Conservation (phyloP, 2,329 filamentous ascomycete species). For the Alternaria atra region DNA sequence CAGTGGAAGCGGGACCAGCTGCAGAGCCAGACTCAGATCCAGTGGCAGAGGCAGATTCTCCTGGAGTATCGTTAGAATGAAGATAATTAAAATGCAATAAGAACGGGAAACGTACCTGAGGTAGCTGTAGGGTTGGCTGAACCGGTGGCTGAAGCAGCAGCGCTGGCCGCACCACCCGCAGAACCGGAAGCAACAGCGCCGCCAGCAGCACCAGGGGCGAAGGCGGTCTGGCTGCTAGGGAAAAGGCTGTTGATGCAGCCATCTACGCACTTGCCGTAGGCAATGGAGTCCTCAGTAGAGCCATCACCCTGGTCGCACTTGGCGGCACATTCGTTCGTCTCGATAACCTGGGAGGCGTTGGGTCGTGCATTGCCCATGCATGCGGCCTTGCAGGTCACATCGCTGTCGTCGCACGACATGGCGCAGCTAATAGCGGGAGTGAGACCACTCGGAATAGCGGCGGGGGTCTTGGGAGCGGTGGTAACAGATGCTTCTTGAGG, state of each 20-base stretch:
- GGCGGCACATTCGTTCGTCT: constrained; percentile 62
- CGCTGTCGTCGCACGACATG: constrained; percentile 51
- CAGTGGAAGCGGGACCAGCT: constrained; percentile 33
- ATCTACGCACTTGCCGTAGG: constrained; percentile 60
- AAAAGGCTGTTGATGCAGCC: constrained; percentile 61
- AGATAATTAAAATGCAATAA: neutral
- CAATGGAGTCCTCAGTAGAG: constrained; percentile 54
- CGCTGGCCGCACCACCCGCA: constrained; percentile 33
- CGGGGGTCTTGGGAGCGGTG: constrained; percentile 47
- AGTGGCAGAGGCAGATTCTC: constrained; percentile 20
- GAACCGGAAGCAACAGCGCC: constrained; percentile 32
- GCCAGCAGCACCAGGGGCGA: constrained; percentile 32
- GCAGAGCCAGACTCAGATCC: constrained; percentile 36
- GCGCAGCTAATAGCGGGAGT: constrained; percentile 46
- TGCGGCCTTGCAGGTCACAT: constrained; percentile 62
- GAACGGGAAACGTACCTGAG: constrained; percentile 8
- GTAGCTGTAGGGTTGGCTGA: constrained; percentile 3
- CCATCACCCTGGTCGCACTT: constrained; percentile 64
- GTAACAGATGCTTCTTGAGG: constrained; percentile 51
- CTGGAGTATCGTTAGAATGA: neutral
- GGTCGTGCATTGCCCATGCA: constrained; percentile 64
- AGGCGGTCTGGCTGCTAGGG: constrained; percentile 52
- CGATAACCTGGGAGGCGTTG: constrained; percentile 59
- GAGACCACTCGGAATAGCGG: constrained; percentile 31
- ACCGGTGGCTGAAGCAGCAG: constrained; percentile 28